Base-by-base conservation (phyloP, 1,284 basidiomycete species). In the Salmacisia buchloeana region DNA sequence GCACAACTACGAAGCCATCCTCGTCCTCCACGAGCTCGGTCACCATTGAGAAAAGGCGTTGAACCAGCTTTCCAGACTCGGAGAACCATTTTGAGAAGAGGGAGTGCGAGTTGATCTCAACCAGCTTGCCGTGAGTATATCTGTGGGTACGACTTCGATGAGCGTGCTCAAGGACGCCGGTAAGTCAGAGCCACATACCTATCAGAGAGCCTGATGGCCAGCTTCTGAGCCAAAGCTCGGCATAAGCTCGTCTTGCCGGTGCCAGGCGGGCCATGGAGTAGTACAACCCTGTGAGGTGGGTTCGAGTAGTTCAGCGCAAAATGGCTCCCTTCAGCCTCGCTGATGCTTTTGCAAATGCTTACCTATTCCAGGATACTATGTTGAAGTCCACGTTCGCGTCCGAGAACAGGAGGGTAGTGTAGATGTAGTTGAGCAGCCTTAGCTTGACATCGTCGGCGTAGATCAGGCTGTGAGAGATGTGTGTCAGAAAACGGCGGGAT, bases 181-280 rank as follows among this genome's bases (percentile, higher is more conserved):
- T 35, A 23, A n/a, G 52, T 45, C 29, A 21, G 46, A n/a, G 35
- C n/a, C 9, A 76, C 83, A 58, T 63, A 91, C 89, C 89, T 84
- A 71, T 89, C 85, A 0, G 89, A 89, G 2, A 98, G 83, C 18
- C 94, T 86, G 65, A 98, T 93, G 0, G 92, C 88, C 2, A 98
- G 84, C 76, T 98, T 99, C 71, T 99, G 96, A 0, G 94, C 92
- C 5, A 98, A 83, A 13, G 94, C 94, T 58, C 92, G 87, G 80
- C 94, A 97, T 1, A 99, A 83, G 1, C 90, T 92, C 0, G 96
- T 98, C 82, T 99, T 98, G 21, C 96, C 96, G 0, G 96, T 98
- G 0, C 96, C 94, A 0, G 96, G 94, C 12, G 96, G 96, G 0
- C 96, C 96, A 79, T 98, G 94, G 13, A 99, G 83, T 1, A 99